Conservation (phyloP, 345 rosid genomes). For the rapeseed (Brassica napus) region Da-Ae NC_063448.1:13502501-13503000, state of each 20-base stretch:
- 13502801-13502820: background rate
- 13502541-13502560: conserved; percentile 90
- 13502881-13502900: conserved; percentile 91
- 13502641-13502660: conserved; percentile 50
- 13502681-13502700: conserved; percentile 70
- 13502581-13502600: background rate
- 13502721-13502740: conserved; percentile 86
- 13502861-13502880: conserved; percentile 48
- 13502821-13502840: background rate
- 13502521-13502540: conserved; percentile 68
- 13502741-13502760: conserved; percentile 98
- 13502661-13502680: conserved; percentile 85
- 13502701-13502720: conserved; percentile 92
- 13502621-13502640: background rate
- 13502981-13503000: conserved; percentile 92
- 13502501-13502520: conserved; percentile 99
- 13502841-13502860: background rate
- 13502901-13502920: conserved; percentile 97
- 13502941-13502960: conserved; percentile 86
- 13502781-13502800: conserved; percentile 27
- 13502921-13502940: conserved; percentile 88
- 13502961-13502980: conserved; percentile 69
- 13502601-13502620: background rate
- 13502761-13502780: conserved; percentile 82
- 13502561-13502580: conserved; percentile 66